Conservation (phyloP, 2,329 filamentous ascomycete species). For the Fusarium sp. region DNA sequence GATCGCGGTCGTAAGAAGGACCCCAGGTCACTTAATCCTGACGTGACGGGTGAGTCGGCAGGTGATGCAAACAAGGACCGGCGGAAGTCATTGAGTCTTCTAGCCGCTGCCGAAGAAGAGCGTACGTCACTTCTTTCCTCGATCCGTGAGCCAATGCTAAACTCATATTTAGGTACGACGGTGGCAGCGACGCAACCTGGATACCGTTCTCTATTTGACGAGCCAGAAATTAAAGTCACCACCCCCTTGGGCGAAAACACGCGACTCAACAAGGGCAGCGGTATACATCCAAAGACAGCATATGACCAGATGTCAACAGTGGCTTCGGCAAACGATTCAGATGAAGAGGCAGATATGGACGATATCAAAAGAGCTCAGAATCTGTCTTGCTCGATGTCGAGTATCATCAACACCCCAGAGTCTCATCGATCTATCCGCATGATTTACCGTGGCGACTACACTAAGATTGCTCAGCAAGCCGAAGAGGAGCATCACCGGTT, state of each 20-base stretch:
- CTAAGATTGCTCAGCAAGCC: slow-evolving; percentile 79
- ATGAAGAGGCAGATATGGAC: slow-evolving; percentile 84
- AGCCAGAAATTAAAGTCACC: slow-evolving; percentile 75
- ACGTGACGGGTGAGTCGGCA: slow-evolving; percentile 52
- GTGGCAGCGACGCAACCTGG: slow-evolving; percentile 63
- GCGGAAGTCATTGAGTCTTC: slow-evolving; percentile 68
- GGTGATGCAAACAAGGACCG: slow-evolving; percentile 55
- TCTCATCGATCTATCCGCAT: slow-evolving; percentile 87
- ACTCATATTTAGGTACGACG: slow-evolving; percentile 59
- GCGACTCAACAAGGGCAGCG: slow-evolving; percentile 63
- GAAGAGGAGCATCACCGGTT: slow-evolving; percentile 82
- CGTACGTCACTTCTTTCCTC: slow-evolving; percentile 64
- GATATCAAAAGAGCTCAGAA: slow-evolving; percentile 92
- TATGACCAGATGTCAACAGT: slow-evolving; percentile 77
- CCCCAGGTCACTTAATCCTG: slow-evolving; percentile 60
- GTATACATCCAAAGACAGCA: slow-evolving; percentile 84
- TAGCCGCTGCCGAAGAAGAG: slow-evolving; percentile 83
- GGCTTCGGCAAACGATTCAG: slow-evolving; percentile 78
- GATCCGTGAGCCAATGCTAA: slow-evolving; percentile 5
- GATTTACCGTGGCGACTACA: slow-evolving; percentile 89
- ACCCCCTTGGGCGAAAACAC: slow-evolving; percentile 71
- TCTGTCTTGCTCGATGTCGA: slow-evolving; percentile 82
- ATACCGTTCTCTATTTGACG: slow-evolving; percentile 72
- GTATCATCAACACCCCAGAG: slow-evolving; percentile 80
- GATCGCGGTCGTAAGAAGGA: slow-evolving; percentile 71